Evolutionary conservation across 345 rosid genomes (phyloP), one percentile per base, ranked within the genome.

Genomic region (Dimocarpus longan): DNA sequence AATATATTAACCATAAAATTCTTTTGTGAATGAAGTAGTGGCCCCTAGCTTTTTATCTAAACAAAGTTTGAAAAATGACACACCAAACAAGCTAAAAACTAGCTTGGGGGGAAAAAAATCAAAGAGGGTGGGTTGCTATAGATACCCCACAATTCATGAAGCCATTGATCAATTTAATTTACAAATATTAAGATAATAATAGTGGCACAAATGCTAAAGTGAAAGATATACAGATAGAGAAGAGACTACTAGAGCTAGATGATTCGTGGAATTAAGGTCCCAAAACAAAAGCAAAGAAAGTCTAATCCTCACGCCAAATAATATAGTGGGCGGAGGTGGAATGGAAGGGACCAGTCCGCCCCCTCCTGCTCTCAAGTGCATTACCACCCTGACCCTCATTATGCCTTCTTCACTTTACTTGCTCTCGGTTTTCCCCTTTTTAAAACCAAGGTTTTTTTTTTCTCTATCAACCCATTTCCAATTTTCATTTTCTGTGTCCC

Each of bases 311-410:
- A 79, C 71, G 78, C 84, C 84, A 80, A 80, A 71, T 19, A n/a
- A n/a, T 69, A 69, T 71, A 69, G 85, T 62, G 76, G 83, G 64
- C 48, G 81, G 79, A 57, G 79, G 79, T 15, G 64, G 37, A 32
- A 32, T 32, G 4, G 79, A 42, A 50, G 79, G 79, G 65, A 77
- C 81, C 82, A 82, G 66, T 82, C 81, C 81, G 59, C 5, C 46
- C 50, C 65, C 69, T 69, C 81, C 0, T 57, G 82, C 86, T 86
- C 81, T 85, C 87, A 76, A 84, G 81, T 84, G 82, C 87, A 72
- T 82, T 28, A 42, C 77, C 18, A 62, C 78, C 84, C 74, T 79
- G 12, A 62, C 78, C 84, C 74, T 79, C 85, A 82, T 84, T 67
- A 86, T 80, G 71, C 22, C 80, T 32, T 70, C 22, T 71, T 77